phyloP scores from a whole-genome alignment of 176 grass and related monocot genomes.

The Thalia dealbata region DNA sequence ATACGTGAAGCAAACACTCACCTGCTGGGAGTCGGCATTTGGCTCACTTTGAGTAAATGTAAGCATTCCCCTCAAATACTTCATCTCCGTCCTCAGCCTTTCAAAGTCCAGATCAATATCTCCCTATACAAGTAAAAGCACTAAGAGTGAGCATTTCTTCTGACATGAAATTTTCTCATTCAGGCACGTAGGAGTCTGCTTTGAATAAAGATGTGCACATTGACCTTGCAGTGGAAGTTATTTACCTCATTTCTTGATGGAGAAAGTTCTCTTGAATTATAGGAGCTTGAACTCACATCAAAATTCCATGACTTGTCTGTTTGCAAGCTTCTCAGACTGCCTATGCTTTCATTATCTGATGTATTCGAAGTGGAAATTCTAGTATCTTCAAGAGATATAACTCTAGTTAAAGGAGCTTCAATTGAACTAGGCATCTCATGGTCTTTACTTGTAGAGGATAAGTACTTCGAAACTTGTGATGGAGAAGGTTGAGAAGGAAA shows the following conservation, averaged over 20 bases:
- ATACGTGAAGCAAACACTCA: conserved; percentile 19
- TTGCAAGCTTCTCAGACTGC: conserved; percentile 1
- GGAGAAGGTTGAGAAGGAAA: neutral
- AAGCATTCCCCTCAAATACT: conserved; percentile 22
- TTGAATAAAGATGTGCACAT: neutral
- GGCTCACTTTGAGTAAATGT: conserved; percentile 34
- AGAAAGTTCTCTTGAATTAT: conserved; percentile 3
- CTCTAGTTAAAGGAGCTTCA: neutral
- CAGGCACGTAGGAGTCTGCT: neutral
- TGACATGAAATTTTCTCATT: neutral
- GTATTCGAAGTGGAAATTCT: neutral
- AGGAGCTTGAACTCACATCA: neutral
- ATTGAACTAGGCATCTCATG: neutral
- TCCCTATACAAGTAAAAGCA: conserved; percentile 20
- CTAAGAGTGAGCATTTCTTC: neutral
- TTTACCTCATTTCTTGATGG: conserved; percentile 9
- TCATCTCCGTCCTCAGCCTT: conserved; percentile 35
- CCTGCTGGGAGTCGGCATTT: conserved; percentile 23
- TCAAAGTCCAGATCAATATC: conserved; percentile 51
- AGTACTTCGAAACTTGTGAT: neutral
- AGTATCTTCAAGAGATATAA: neutral
- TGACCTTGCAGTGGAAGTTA: neutral
- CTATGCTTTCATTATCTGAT: conserved; percentile 6
- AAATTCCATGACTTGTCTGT: conserved; percentile 2
- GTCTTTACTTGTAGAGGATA: neutral